Percentiles rank a stretch among this genome's conserved stretches.
These are phyloP conservation scores for Fonsecaea monophora DNA, from an alignment of 2,329 filamentous ascomycete species.

Conservation along the genomic window DNA sequence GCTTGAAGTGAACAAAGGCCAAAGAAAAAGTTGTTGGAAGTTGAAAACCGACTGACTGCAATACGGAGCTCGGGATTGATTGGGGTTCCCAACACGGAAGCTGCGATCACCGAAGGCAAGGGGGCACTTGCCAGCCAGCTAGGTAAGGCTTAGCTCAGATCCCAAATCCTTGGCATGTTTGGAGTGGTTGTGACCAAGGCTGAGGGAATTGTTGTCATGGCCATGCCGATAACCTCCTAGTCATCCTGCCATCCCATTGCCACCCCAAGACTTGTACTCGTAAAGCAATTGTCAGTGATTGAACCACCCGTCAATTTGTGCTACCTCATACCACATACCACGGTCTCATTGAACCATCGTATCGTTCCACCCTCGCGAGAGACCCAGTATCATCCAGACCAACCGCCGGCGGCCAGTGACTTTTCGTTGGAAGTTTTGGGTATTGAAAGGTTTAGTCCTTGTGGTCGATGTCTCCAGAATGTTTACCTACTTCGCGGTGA, in stretches of 20 bases:
- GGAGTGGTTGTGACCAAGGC: not conserved
- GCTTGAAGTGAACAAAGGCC: conserved; percentile 36
- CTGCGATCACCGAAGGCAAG: not conserved
- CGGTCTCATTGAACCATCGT: not conserved
- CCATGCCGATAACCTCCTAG: not conserved
- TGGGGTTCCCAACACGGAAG: conserved; percentile 18
- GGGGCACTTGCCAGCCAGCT: not conserved
- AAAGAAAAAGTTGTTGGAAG: conserved; percentile 13
- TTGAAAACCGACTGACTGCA: conserved; percentile 11
- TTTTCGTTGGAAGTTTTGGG: not conserved
- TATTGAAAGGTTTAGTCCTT: not conserved
- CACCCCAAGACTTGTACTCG: not conserved
- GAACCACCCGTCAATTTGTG: not conserved
- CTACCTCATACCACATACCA: not conserved
- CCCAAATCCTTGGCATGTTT: not conserved
- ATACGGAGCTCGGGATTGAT: conserved; percentile 21
- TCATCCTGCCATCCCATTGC: too few relatives aligned
- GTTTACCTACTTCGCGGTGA: conserved; percentile 6
- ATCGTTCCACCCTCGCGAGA: not conserved
- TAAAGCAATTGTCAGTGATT: not conserved
- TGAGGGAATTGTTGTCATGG: not conserved
- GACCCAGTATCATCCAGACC: not conserved
- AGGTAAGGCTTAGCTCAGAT: not conserved
- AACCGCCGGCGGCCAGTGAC: not conserved
- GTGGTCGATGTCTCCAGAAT: conserved; percentile 2